phyloP scores from a whole-genome alignment of 331 rosid species.

The Telfairia occidentalis region DNA sequence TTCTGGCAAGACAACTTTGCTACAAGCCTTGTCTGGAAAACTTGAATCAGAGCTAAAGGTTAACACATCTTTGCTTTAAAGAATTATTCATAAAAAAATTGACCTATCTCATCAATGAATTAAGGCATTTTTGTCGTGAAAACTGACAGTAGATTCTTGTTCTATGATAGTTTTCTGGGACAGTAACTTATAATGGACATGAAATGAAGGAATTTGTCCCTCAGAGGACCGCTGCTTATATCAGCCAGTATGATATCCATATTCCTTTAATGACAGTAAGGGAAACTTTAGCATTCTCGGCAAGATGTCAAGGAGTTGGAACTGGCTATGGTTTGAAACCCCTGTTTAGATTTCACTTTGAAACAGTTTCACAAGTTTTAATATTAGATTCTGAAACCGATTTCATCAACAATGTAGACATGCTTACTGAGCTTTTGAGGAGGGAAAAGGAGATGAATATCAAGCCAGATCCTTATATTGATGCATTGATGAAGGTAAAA shows the following conservation, averaged over 20 bases:
- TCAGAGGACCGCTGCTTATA: constrained; percentile 30
- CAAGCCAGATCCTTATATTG: constrained; percentile 31
- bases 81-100: not conserved
- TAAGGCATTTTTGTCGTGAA: not conserved
- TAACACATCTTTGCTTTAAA: not conserved
- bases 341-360: not conserved
- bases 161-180: constrained; percentile 21
- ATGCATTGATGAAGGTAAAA: constrained; percentile 35
- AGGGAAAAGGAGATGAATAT: constrained; percentile 30
- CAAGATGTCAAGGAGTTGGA: constrained; percentile 39
- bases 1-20: constrained; percentile 27
- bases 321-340: constrained; percentile 24
- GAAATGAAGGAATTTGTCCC: constrained; percentile 28
- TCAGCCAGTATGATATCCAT: constrained; percentile 34
- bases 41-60: constrained; percentile 22
- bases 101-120: not conserved
- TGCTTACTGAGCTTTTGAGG: constrained; percentile 31
- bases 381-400: not conserved
- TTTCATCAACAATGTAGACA: constrained; percentile 13
- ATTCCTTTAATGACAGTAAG: constrained; percentile 29
- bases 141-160: not conserved
- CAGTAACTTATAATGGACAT: constrained; percentile 37
- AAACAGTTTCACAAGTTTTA: not conserved
- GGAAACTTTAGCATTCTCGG: constrained; percentile 36
- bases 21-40: constrained; percentile 27